Percentiles rank a stretch among this genome's conserved stretches.
Evolutionary conservation across 306 rosid species (phyloP).

Genomic region (Quercus wislizeni): DNA sequence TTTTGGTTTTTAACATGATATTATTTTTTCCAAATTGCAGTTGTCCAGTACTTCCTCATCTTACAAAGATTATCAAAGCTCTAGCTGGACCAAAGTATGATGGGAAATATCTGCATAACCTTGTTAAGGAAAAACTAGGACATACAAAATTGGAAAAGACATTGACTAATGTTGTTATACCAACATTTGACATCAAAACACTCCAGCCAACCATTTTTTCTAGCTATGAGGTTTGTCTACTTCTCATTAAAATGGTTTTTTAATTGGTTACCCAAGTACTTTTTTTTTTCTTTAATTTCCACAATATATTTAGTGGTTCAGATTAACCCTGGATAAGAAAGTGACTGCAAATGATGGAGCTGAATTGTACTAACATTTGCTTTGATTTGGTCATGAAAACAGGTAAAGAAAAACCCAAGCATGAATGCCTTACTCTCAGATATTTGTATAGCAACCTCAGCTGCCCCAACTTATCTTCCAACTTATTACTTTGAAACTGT

Average conservation of each 20-base stretch:
- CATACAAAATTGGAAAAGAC: slow-evolving; percentile 51
- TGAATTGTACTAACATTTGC: not conserved
- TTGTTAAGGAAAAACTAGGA: slow-evolving; percentile 54
- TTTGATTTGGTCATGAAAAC: not conserved
- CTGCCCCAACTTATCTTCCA: slow-evolving; percentile 78
- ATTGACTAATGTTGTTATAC: slow-evolving; percentile 63
- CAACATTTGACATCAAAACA: slow-evolving; percentile 53
- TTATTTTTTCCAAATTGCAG: slow-evolving; percentile 17
- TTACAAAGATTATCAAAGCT: slow-evolving; percentile 20
- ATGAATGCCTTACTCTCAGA: slow-evolving; percentile 43
- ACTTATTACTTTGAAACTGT: slow-evolving; percentile 54
- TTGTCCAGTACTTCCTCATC: not conserved
- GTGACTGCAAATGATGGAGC: not conserved
- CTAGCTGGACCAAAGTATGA: slow-evolving; percentile 69
- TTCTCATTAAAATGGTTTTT: not conserved
- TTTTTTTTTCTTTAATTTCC: not conserved
- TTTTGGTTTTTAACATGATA: not conserved
- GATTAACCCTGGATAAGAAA: not conserved
- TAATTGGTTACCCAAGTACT: not conserved
- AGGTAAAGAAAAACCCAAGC: slow-evolving; percentile 33
- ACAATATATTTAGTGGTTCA: not conserved
- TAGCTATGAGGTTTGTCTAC: slow-evolving; percentile 45
- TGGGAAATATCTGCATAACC: slow-evolving; percentile 57
- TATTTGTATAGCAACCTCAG: slow-evolving; percentile 66
- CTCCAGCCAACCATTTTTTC: slow-evolving; percentile 62